Evolutionary conservation across 2,329 filamentous ascomycete genomes (phyloP).

Genomic region (Elsinoe arachidis): DNA sequence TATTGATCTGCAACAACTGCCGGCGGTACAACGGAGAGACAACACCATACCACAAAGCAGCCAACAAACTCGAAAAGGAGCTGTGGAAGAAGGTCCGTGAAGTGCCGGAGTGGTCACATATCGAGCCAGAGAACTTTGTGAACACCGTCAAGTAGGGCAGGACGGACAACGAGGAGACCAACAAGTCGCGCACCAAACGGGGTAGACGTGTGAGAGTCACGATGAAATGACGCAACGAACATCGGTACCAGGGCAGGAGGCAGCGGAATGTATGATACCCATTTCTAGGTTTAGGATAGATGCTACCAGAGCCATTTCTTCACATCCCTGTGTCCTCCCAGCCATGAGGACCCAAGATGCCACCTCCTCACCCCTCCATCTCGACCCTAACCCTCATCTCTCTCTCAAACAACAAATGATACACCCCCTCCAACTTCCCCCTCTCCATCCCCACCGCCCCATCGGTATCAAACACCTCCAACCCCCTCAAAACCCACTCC

Average conservation of each 20-base stretch:
- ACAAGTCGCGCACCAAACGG: neutral
- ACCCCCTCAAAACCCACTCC: constrained; percentile 49
- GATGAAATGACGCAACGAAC: neutral
- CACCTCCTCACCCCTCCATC: neutral
- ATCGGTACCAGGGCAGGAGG: neutral
- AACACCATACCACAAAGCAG: constrained; percentile 89
- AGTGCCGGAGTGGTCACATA: constrained; percentile 72
- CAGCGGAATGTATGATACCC: neutral
- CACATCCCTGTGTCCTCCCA: neutral
- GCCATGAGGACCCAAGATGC: neutral
- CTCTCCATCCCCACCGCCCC: constrained; percentile 30
- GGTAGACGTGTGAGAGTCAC: neutral
- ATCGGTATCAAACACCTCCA: constrained; percentile 32
- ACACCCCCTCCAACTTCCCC: constrained; percentile 45
- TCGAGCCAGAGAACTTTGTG: constrained; percentile 28
- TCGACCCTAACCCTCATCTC: constrained; percentile 43
- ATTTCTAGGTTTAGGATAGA: neutral
- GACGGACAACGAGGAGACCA: neutral
- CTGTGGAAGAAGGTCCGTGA: constrained; percentile 92
- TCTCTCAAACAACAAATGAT: constrained; percentile 52
- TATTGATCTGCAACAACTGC: constrained; percentile 89
- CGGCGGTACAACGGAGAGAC: constrained; percentile 93
- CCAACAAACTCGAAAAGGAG: constrained; percentile 84
- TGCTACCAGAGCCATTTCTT: neutral
- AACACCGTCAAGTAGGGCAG: constrained; percentile 7